Evolutionary conservation across 495 filamentous ascomycete species (phyloP), one percentile per base, ranked within the genome.

Genomic region (Pyronema omphalodes): DNA sequence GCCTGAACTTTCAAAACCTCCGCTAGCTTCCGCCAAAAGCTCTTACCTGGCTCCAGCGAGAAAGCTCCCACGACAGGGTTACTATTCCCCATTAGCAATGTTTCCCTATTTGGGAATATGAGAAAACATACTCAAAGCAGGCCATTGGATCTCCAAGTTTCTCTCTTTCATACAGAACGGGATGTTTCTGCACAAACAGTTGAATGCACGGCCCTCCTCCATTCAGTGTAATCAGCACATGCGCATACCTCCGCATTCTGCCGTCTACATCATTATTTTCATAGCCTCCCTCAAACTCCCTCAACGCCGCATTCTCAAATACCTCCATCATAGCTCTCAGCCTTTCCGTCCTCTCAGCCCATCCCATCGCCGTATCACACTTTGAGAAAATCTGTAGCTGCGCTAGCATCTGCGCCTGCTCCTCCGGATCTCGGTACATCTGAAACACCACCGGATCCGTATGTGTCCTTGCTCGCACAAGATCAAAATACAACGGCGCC

Each of bases 201-300:
- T 96, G 87, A 37, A 88, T 71, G 7, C 77, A 85, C 1, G 82
- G 80, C 14, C 73, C 71, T 15, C 85, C 87, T 6, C 86, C 88
- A 67, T 95, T 94, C 41, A 98, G 71, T 7, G 76, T 74, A 53
- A 78, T 79, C 17, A 98, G 71, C 18, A 96, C 84, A 56, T 88
- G 78, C 8, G 88, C 86, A 68, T 94, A 96, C 66, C 83, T 77
- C 53, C 76, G 77, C 88, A 94, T 93, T 37, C 78, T 74, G 9
- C 84, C 87, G 59, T 94, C 82, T 51, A 93, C 78, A 68, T 99
- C 89, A 64, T 81, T 82, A n/a, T 78, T 78, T 65, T 93, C 86
- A 57, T 88, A 87, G 4, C 84, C 93, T 57, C 83, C 83, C 65
- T 93, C 84, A 61, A 96, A 96, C 67, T 96, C 89, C 50, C 82